Conservation (phyloP, 2,329 filamentous ascomycete species). For the Diaporthe citriasiana region DNA sequence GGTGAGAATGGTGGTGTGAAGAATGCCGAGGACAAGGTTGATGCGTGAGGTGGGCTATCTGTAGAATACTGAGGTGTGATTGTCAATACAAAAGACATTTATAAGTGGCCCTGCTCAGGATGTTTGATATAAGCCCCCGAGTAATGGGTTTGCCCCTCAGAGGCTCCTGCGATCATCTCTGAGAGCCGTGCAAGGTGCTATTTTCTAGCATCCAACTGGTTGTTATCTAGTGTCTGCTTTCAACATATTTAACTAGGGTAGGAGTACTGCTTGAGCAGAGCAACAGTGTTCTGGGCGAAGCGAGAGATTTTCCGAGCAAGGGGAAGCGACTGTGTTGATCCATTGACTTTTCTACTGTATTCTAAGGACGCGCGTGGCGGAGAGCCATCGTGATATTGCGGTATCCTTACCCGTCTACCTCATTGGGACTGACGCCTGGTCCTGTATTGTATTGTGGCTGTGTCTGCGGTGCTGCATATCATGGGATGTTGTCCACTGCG, state of each 20-base stretch:
- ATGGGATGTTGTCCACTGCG: background rate
- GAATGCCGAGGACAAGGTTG: conserved; percentile 9
- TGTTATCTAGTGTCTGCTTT: too few species aligned
- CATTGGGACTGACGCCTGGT: too few species aligned
- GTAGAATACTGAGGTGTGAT: conserved; percentile 27
- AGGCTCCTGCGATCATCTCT: background rate
- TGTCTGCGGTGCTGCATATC: background rate
- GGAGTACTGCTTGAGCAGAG: background rate
- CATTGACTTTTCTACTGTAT: background rate
- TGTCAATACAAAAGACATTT: conserved; percentile 18
- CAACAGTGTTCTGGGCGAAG: background rate
- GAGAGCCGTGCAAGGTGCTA: too few species aligned
- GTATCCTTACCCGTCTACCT: too few species aligned
- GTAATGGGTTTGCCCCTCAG: background rate
- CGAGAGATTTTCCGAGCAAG: background rate
- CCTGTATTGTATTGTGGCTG: background rate
- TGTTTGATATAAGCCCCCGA: background rate
- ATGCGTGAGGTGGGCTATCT: conserved; percentile 1
- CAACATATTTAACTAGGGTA: too few species aligned
- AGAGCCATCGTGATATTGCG: too few species aligned
- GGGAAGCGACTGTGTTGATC: background rate
- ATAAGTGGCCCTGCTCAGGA: background rate
- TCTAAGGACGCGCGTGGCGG: too few species aligned
- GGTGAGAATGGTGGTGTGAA: conserved; percentile 13
- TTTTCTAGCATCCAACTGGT: background rate